Evolutionary conservation across 2,329 filamentous ascomycete species (phyloP).

Genomic region (Microdochium trichocladiopsis): DNA sequence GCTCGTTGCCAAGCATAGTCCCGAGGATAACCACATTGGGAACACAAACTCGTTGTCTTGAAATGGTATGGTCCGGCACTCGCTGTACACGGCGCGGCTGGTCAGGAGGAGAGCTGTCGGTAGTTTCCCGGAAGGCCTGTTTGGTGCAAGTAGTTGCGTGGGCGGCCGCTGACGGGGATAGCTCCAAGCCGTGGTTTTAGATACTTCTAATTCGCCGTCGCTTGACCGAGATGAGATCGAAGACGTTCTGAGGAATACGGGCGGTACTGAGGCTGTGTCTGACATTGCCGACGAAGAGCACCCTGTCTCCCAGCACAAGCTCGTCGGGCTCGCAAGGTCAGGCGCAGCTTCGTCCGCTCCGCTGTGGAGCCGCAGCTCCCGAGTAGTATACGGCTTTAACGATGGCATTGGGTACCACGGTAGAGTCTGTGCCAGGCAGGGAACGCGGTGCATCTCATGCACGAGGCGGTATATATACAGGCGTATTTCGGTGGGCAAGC

Average conservation of each 20-base stretch:
- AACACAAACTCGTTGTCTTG: constrained; percentile 37
- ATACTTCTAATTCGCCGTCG: too few relatives aligned
- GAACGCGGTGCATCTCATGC: constrained; percentile 25
- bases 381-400: constrained; percentile 6
- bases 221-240: too few relatives aligned
- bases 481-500: constrained; percentile 36
- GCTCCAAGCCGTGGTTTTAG: neutral
- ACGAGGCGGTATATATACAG: constrained; percentile 38
- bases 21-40: constrained; percentile 36
- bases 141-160: constrained; percentile 18
- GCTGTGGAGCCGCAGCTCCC: neutral
- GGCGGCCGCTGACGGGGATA: neutral
- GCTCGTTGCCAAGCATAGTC: constrained; percentile 29
- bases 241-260: too few relatives aligned
- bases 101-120: constrained; percentile 30
- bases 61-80: constrained; percentile 32
- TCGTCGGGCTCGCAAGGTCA: too few relatives aligned
- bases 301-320: too few relatives aligned
- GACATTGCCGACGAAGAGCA: too few relatives aligned
- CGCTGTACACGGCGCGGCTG: constrained; percentile 33
- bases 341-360: neutral
- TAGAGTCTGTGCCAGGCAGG: constrained; percentile 28
- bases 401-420: constrained; percentile 29
- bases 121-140: constrained; percentile 29
- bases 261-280: too few relatives aligned